These are phyloP conservation scores for Cornus suecica DNA, from an alignment of 148 eudicot species.

Conservation along the genomic window DNA sequence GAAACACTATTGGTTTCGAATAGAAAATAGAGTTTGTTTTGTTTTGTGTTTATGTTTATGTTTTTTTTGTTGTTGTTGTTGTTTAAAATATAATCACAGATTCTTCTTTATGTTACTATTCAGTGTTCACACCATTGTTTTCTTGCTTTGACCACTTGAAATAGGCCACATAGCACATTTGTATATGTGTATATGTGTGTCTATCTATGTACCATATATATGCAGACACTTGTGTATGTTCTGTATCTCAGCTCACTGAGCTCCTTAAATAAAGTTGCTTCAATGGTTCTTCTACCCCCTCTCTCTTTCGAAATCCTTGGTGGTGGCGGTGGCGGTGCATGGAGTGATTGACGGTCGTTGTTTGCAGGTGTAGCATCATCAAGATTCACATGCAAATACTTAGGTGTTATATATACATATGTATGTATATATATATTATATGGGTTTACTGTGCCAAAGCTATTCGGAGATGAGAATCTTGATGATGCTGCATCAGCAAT, in stretches of 20 bases:
- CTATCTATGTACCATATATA: no score
- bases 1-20: not conserved
- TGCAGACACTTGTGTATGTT: not conserved
- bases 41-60: no score
- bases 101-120: not conserved
- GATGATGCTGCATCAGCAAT: conserved; percentile 58
- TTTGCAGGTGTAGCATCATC: conserved; percentile 49
- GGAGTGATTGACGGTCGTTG: conserved; percentile 30
- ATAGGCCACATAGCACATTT: not conserved
- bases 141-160: not conserved
- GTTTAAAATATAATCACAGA: not conserved
- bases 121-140: not conserved
- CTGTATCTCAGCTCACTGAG: not conserved
- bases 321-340: not conserved
- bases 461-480: conserved; percentile 39
- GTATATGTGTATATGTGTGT: not conserved
- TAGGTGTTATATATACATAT: not conserved
- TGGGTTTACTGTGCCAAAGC: not conserved
- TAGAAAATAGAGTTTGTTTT: not conserved
- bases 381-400: conserved; percentile 44
- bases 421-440: no score
- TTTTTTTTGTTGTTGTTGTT: not conserved
- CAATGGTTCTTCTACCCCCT: not conserved
- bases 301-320: not conserved
- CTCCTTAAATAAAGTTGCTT: not conserved